Evolutionary conservation across 2,329 filamentous ascomycete genomes (phyloP).

Genomic region (Fusarium succisae): DNA sequence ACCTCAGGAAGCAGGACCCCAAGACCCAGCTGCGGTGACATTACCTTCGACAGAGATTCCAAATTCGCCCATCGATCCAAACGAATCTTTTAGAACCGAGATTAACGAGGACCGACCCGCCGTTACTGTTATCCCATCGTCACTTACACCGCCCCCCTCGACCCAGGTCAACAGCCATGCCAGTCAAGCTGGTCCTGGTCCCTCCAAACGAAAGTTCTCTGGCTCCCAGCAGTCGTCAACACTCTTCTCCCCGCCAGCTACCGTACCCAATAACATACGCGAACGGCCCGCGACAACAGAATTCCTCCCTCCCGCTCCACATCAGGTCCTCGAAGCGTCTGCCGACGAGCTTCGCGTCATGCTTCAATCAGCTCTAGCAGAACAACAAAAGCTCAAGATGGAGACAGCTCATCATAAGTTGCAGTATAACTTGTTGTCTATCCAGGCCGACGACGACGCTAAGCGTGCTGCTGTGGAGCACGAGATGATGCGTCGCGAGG

Average conservation of each 20-base stretch:
- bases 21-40: conserved; percentile 60
- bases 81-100: conserved; percentile 61
- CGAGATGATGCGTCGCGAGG: conserved; percentile 87
- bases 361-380: conserved; percentile 63
- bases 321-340: conserved; percentile 63
- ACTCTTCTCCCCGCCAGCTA: conserved; percentile 65
- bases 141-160: conserved; percentile 66
- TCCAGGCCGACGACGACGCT: conserved; percentile 85
- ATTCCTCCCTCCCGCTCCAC: conserved; percentile 57
- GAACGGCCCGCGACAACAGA: conserved; percentile 48
- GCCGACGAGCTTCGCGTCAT: conserved; percentile 66
- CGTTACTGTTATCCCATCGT: conserved; percentile 64
- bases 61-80: conserved; percentile 61
- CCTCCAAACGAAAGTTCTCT: conserved; percentile 45
- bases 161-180: conserved; percentile 55
- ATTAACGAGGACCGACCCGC: conserved; percentile 56
- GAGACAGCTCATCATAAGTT: conserved; percentile 90
- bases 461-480: conserved; percentile 91
- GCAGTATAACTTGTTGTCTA: conserved; percentile 83
- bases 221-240: conserved; percentile 58
- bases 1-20: conserved; percentile 45
- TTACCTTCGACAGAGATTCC: conserved; percentile 67
- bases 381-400: conserved; percentile 74
- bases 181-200: conserved; percentile 28
- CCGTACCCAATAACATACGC: conserved; percentile 50